Percentiles rank a stretch among this genome's conserved stretches.
phyloP scores from a whole-genome alignment of 306 rosid genomes.

The Hippophae tibetana region DNA sequence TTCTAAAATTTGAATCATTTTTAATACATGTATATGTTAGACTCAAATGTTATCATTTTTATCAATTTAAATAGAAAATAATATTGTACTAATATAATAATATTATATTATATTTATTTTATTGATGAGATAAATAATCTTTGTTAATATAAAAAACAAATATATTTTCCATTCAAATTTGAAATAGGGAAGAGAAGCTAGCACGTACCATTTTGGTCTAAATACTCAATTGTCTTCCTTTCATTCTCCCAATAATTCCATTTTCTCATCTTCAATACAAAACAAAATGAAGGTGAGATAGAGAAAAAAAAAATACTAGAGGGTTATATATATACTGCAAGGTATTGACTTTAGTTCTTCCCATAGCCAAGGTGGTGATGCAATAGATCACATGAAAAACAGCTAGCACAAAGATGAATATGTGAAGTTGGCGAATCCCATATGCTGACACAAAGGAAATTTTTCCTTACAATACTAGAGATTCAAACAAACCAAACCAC shows the following conservation, averaged over 20 bases:
- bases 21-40: too few species aligned
- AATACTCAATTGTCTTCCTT: slow-evolving; percentile 42
- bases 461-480: slow-evolving; percentile 27
- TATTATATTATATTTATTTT: too few species aligned
- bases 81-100: too few species aligned
- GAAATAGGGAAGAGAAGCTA: not conserved
- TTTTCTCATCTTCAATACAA: slow-evolving; percentile 50
- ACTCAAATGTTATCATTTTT: too few species aligned
- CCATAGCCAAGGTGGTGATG: too few species aligned
- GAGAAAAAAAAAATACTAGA: too few species aligned
- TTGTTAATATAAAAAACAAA: not conserved
- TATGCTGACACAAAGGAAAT: slow-evolving; percentile 75
- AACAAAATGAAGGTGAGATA: too few species aligned
- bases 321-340: too few species aligned
- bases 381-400: slow-evolving; percentile 60
- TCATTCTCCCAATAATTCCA: slow-evolving; percentile 84
- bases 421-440: slow-evolving; percentile 81
- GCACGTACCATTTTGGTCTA: slow-evolving; percentile 30
- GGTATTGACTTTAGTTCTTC: too few species aligned
- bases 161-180: not conserved
- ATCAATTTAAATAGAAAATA: too few species aligned
- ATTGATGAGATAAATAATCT: too few species aligned
- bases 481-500: slow-evolving; percentile 8
- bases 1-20: too few species aligned
- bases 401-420: slow-evolving; percentile 73